Conservation (phyloP, 495 filamentous ascomycete species). For the Halenospora varia region DNA sequence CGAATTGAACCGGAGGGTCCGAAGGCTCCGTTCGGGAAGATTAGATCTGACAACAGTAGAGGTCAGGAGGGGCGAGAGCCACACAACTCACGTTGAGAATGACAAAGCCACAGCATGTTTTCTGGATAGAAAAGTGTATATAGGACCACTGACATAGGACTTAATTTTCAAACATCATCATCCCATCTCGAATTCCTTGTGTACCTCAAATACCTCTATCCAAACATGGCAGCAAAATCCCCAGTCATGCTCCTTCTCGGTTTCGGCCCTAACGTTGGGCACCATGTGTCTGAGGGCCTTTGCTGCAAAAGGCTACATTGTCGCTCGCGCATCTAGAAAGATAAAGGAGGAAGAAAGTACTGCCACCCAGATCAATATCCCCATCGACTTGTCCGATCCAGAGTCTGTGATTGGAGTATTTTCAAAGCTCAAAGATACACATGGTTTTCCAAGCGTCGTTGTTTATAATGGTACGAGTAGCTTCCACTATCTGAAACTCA, state of each 20-base stretch:
- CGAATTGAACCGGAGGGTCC: constrained; percentile 19
- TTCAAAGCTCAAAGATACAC: constrained; percentile 30
- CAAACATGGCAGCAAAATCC: constrained; percentile 19
- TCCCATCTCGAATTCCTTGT: constrained; percentile 20
- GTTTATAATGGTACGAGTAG: constrained; percentile 44
- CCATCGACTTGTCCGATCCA: constrained; percentile 38
- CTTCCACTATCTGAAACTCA: constrained; percentile 10
- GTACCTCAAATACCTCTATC: constrained; percentile 20
- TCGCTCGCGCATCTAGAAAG: constrained; percentile 35
- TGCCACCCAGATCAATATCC: constrained; percentile 32
- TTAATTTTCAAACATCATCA: constrained; percentile 20
- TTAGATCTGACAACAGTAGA: constrained; percentile 20
- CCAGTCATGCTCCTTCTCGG: constrained; percentile 16
- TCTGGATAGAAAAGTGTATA: constrained; percentile 20
- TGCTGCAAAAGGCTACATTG: constrained; percentile 42
- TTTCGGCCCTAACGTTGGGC: constrained; percentile 35
- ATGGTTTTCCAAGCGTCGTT: constrained; percentile 43
- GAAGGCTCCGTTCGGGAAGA: constrained; percentile 20
- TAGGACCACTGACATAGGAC: constrained; percentile 18
- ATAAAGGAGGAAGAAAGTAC: constrained; percentile 34
- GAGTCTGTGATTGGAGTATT: constrained; percentile 32
- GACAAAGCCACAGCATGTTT: constrained; percentile 20
- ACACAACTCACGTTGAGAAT: constrained; percentile 20
- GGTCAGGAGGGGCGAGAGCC: constrained; percentile 15
- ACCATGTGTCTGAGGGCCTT: constrained; percentile 32